Base-by-base conservation (phyloP, 805 yeast species). In the Saturnispora gosingensis region DNA sequence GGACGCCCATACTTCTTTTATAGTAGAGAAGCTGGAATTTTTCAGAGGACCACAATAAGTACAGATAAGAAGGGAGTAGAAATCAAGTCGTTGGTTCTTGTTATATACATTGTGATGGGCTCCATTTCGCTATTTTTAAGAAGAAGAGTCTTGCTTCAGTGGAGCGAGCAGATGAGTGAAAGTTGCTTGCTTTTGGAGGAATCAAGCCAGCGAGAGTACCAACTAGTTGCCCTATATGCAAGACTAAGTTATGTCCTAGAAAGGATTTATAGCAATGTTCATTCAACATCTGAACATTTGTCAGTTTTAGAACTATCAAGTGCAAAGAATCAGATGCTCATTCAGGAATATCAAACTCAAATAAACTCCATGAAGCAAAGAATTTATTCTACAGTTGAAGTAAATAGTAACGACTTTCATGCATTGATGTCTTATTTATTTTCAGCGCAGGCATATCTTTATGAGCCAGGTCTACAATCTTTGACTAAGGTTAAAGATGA, bases 51-150 rank as follows among this genome's bases (percentile, higher is more conserved):
- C 0, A 69, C 70, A 5, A 61, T 66, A 1, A 13, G 44, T 7
- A 53, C 66, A 20, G 71, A 67, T 18, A 65, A 73, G 1, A 65
- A 66, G 30, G 67, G 69, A 27, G 53, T 71, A 5, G 85, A 81
- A 54, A 71, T 76, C 56, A 68, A 78, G 50, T 71, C 74, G 15
- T 57, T 84, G 25, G 72, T 85, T 50, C 61, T 87, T 57, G 71
- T 77, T 10, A 76, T 82, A 4, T 88, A 85, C 62, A 71, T 79
- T 54, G 68, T 80, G 7, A 74, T 87, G 2, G 78, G 86, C 38
- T 77, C 83, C 48, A 80, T 80, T 51, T 76, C 86, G 24, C 69
- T 85, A 50, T 81, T 85, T 53, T 67, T 86, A 53, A 71, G 90
- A 53, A 74, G 93, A 57, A 72, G 81, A 39, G 71, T 81, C 9